Base-by-base conservation (phyloP, 192 early-diverging fungal species). In the Coemansia sp. region DNA sequence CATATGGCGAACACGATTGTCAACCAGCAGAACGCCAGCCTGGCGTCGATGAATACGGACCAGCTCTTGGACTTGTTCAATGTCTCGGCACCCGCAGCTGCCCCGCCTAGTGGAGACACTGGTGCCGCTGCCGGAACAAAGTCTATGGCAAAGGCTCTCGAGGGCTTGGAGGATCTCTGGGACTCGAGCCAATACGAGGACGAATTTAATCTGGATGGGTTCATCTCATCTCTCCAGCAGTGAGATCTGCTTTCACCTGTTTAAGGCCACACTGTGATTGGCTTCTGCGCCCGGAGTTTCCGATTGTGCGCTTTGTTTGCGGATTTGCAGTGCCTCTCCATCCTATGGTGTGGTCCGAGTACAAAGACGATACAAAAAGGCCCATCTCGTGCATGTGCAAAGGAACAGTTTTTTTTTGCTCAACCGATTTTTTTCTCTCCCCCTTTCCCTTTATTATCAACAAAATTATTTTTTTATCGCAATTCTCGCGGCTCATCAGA, bases 1-100 rank as follows among this genome's bases (percentile, higher is more conserved):
- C 96, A 98, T 73, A 95, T 99, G 80, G 95, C 98, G 2, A 94
- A 93, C 56, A 88, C 95, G 2, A 87, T 99, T 36, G 93, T 99
- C 48, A 98, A 97, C 65, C 92, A 95, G 75, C 95, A 99, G 83
- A 99, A 99, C 69, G 83, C 94, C 1, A 95, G 95, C 9, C 76
- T 99, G 36, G 85, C 91, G 63, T 93, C 89, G 29, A 99, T 99
- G 97, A 95, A 95, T 72, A 95, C 97, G 33, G 93, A 93, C 50
- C 93, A 98, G 83, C 89, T 99, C 45, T 78, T 99, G 59, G 97
- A 99, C 75, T 76, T 99, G 46, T 99, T 99, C 73, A 87, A 87
- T 61, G 83, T 94, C n/a, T 89, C 86, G 24, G 69, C 77, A 19
- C 76, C 85, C 8, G 77, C 81, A 62, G 51, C 37, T 8, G 72